phyloP scores from a whole-genome alignment of 352 stramenopile species.

The Pythium brachiatum region DNA sequence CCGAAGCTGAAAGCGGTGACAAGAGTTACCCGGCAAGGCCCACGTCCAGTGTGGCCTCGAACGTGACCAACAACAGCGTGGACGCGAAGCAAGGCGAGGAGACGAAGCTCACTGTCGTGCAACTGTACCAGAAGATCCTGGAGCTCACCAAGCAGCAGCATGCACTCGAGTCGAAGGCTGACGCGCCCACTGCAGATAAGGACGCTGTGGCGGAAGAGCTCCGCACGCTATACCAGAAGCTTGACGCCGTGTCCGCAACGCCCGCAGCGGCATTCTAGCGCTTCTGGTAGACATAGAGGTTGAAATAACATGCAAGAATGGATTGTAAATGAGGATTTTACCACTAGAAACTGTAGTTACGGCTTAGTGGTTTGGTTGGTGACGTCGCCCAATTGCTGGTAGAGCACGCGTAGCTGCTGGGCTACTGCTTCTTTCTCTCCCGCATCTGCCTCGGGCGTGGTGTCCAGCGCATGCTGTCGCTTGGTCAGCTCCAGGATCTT shows the following conservation, averaged over 20 bases:
- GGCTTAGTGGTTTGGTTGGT: neutral
- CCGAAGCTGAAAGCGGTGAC: neutral
- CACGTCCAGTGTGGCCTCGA: neutral
- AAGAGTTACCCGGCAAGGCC: neutral
- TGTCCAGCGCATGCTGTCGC: slow-evolving; percentile 49
- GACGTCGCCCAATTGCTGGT: neutral
- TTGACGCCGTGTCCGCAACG: slow-evolving; percentile 36
- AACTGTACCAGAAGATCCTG: slow-evolving; percentile 62
- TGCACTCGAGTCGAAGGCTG: slow-evolving; percentile 38
- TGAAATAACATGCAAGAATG: slow-evolving; percentile 4
- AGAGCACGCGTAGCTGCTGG: neutral
- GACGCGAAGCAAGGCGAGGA: neutral
- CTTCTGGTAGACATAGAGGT: neutral
- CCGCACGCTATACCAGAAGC: slow-evolving; percentile 47
- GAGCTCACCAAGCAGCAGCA: slow-evolving; percentile 62
- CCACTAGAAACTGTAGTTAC: neutral
- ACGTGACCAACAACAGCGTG: neutral
- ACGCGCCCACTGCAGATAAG: slow-evolving; percentile 36
- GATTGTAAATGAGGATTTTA: neutral
- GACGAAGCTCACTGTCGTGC: slow-evolving; percentile 44
- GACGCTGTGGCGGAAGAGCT: slow-evolving; percentile 42
- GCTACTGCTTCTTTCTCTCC: slow-evolving; percentile 41
- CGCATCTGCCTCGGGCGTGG: slow-evolving; percentile 30
- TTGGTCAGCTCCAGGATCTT: slow-evolving; percentile 62
- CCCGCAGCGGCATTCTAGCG: slow-evolving; percentile 20